phyloP scores from a whole-genome alignment of 805 yeast genomes.

The Metschnikowia colocasiae region DNA sequence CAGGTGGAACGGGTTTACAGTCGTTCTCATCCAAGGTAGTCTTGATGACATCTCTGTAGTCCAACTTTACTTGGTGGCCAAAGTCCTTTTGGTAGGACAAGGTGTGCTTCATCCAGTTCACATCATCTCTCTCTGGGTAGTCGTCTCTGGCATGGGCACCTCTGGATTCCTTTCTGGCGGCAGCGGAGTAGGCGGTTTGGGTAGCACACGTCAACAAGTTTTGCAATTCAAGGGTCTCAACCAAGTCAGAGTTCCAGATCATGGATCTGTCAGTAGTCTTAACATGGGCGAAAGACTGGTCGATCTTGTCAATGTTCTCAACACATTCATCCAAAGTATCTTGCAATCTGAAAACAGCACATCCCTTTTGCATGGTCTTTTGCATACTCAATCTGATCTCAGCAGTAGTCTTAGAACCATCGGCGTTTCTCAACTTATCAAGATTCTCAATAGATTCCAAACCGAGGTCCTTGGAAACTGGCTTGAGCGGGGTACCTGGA shows the following conservation, averaged over 20 bases:
- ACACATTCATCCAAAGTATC: constrained; percentile 91
- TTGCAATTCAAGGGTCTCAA: constrained; percentile 93
- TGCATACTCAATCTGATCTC: constrained; percentile 91
- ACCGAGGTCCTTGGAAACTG: constrained; percentile 83
- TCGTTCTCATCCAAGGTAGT: constrained; percentile 86
- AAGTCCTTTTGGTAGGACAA: constrained; percentile 79
- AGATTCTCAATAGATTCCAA: constrained; percentile 84
- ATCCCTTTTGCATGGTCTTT: constrained; percentile 92
- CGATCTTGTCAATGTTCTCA: constrained; percentile 67
- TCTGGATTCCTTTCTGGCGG: constrained; percentile 94
- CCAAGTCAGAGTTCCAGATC: constrained; percentile 98
- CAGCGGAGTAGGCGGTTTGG: constrained; percentile 92
- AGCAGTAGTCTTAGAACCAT: constrained; percentile 80
- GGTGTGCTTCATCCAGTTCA: constrained; percentile 96
- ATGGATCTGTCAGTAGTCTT: constrained; percentile 92
- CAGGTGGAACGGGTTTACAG: constrained; percentile 96
- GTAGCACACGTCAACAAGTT: constrained; percentile 95
- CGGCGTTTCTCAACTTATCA: constrained; percentile 81
- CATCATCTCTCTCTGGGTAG: constrained; percentile 93
- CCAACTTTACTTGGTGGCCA: constrained; percentile 70
- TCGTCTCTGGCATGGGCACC: constrained; percentile 99
- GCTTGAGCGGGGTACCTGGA: constrained; percentile 85
- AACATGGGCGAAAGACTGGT: constrained; percentile 66
- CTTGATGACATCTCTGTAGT: constrained; percentile 80
- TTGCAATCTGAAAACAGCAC: constrained; percentile 95